Conservation (phyloP, 306 rosid genomes). For the Corylus avellana region DNA sequence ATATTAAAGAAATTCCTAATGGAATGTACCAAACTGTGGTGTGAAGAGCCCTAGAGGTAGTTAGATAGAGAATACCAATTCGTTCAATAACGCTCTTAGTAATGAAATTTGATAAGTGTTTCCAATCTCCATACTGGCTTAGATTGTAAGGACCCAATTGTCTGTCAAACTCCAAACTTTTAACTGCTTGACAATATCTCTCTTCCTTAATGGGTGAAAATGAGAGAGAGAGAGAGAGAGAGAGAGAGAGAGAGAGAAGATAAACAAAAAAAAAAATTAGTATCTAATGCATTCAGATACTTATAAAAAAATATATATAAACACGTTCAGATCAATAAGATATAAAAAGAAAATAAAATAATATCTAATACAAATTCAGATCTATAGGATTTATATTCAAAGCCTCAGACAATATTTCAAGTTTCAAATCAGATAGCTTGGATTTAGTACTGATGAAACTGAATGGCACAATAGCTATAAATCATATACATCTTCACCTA, state of each 20-base stretch:
- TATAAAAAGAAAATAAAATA: no score
- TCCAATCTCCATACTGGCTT: conserved; percentile 66
- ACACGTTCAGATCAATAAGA: background rate
- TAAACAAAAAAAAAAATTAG: background rate
- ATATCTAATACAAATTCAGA: background rate
- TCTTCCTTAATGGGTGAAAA: conserved; percentile 50
- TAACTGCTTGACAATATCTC: conserved; percentile 67
- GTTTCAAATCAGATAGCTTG: background rate
- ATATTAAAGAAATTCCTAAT: background rate
- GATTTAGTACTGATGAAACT: background rate
- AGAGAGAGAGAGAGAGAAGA: background rate
- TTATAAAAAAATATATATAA: no score
- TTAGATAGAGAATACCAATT: conserved; percentile 48
- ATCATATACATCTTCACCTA: no score
- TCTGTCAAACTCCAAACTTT: conserved; percentile 77
- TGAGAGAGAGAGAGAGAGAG: background rate
- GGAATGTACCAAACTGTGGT: background rate
- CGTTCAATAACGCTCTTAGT: conserved; percentile 52
- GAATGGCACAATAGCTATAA: no score
- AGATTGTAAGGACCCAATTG: conserved; percentile 86
- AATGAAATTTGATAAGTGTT: conserved; percentile 66
- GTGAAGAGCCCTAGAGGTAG: conserved; percentile 18
- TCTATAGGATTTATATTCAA: background rate
- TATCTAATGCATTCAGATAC: background rate
- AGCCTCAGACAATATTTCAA: background rate